A percentile compares a stretch with the other conserved stretches of the same genome.
Evolutionary conservation across 345 rosid genomes (phyloP).

Genomic region (Garcia nutans): DNA sequence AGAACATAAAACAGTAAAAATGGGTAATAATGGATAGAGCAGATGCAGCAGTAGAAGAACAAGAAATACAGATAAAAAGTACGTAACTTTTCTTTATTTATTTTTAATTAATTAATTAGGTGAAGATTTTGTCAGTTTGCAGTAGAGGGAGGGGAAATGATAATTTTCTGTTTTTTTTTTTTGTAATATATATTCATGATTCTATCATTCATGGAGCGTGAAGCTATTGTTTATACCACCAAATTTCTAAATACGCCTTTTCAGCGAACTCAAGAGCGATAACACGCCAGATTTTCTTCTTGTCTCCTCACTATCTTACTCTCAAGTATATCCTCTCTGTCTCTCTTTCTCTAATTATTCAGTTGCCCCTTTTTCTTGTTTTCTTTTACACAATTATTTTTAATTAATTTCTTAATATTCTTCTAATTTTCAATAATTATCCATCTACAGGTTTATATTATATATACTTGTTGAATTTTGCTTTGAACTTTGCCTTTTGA

Average conservation of each 20-base stretch:
- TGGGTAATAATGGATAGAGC: too few species aligned
- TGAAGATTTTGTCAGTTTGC: not conserved
- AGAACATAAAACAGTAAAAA: too few species aligned
- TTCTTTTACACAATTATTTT: not conserved
- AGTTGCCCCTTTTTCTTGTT: not conserved
- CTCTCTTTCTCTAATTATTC: not conserved
- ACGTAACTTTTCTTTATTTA: too few species aligned
- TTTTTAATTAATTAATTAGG: not conserved
- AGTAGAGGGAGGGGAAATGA: not conserved
- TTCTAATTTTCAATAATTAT: not conserved
- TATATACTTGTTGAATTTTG: conserved; percentile 14
- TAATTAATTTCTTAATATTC: not conserved
- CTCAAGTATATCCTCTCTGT: conserved; percentile 14
- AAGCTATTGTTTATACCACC: too few species aligned
- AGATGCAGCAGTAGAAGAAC: too few species aligned
- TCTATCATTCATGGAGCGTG: too few species aligned
- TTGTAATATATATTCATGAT: too few species aligned
- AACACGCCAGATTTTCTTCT: conserved; percentile 1
- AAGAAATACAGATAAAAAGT: too few species aligned
- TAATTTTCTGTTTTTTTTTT: not conserved
- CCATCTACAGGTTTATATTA: not conserved
- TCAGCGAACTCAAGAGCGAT: conserved; percentile 7
- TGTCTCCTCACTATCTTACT: not conserved
- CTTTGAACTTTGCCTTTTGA: conserved; percentile 11
- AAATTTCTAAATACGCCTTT: not conserved